Percentiles rank a stretch among this genome's conserved stretches.
These are phyloP conservation scores for Talaromyces borbonicus DNA, from an alignment of 495 filamentous ascomycete genomes.

Conservation along the genomic window DNA sequence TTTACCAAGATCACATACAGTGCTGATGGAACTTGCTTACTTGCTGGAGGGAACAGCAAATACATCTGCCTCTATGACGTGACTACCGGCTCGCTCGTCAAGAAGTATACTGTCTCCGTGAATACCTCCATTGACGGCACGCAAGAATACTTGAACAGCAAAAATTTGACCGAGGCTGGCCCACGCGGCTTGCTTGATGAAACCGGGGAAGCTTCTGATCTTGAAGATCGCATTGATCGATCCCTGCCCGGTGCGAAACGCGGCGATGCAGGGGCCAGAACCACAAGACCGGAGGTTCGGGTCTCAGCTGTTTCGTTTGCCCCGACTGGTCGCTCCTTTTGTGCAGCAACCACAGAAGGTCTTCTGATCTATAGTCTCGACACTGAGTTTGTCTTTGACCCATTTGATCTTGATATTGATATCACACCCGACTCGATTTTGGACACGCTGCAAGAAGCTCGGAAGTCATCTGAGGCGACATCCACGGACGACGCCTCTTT, in stretches of 20 bases:
- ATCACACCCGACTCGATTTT: slow-evolving; percentile 80
- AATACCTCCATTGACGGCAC: slow-evolving; percentile 92
- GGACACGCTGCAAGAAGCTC: slow-evolving; percentile 50
- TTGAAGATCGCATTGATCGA: slow-evolving; percentile 72
- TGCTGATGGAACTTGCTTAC: slow-evolving; percentile 78
- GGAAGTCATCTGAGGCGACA: slow-evolving; percentile 22
- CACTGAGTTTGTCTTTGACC: slow-evolving; percentile 69
- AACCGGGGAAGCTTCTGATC: slow-evolving; percentile 79
- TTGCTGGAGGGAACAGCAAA: slow-evolving; percentile 92
- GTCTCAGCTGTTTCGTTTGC: slow-evolving; percentile 80
- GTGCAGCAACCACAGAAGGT: slow-evolving; percentile 90
- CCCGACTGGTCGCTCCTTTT: slow-evolving; percentile 81
- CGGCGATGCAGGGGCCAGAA: slow-evolving; percentile 71
- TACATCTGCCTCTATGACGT: slow-evolving; percentile 95
- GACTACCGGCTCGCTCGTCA: slow-evolving; percentile 75
- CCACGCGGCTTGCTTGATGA: slow-evolving; percentile 73
- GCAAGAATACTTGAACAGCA: slow-evolving; percentile 91
- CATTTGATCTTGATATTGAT: slow-evolving; percentile 87
- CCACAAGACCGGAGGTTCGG: slow-evolving; percentile 70
- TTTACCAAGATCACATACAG: slow-evolving; percentile 86
- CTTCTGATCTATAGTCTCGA: slow-evolving; percentile 88
- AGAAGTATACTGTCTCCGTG: slow-evolving; percentile 87
- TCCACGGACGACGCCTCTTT: slow-evolving; percentile 54
- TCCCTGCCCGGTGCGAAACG: slow-evolving; percentile 82
- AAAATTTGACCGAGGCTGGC: slow-evolving; percentile 81